A percentile compares a stretch with the other conserved stretches of the same genome.
These are phyloP conservation scores for Nemania sp. DNA, from an alignment of 2,329 filamentous ascomycete genomes.

Conservation along the genomic window DNA sequence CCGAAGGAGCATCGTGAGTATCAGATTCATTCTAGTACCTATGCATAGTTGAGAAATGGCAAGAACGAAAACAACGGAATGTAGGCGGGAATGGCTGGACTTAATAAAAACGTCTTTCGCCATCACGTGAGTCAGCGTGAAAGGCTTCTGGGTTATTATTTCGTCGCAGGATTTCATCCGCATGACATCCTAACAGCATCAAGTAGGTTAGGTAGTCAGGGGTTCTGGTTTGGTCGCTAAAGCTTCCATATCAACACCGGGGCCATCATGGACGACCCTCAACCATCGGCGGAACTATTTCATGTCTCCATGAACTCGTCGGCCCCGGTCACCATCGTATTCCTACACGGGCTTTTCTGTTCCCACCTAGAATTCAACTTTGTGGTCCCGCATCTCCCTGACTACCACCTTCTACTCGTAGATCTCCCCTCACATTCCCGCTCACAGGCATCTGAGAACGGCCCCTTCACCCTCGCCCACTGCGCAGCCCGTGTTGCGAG, in stretches of 20 bases:
- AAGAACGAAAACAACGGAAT: too few species aligned
- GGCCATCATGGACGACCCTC: background rate
- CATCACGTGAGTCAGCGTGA: background rate
- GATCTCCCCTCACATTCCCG: constrained; percentile 57
- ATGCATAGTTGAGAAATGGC: too few species aligned
- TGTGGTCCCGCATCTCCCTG: constrained; percentile 52
- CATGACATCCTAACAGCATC: background rate
- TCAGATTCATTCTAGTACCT: too few species aligned
- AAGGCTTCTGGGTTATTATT: background rate
- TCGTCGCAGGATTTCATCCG: background rate
- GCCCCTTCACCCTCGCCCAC: constrained; percentile 46
- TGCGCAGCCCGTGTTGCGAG: constrained; percentile 52
- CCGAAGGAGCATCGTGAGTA: too few species aligned
- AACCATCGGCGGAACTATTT: constrained; percentile 6
- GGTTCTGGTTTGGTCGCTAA: too few species aligned
- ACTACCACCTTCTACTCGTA: constrained; percentile 56
- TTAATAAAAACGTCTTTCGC: too few species aligned
- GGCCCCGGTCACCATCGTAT: constrained; percentile 46
- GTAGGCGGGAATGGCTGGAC: too few species aligned
- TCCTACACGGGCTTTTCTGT: constrained; percentile 51
- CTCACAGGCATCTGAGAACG: constrained; percentile 46
- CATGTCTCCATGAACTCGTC: constrained; percentile 16
- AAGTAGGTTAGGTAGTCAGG: too few species aligned
- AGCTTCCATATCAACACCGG: background rate
- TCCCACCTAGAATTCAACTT: constrained; percentile 51